phyloP scores from a whole-genome alignment of 2,329 filamentous ascomycete species.

The Neopestalotiopsis rosae region DNA sequence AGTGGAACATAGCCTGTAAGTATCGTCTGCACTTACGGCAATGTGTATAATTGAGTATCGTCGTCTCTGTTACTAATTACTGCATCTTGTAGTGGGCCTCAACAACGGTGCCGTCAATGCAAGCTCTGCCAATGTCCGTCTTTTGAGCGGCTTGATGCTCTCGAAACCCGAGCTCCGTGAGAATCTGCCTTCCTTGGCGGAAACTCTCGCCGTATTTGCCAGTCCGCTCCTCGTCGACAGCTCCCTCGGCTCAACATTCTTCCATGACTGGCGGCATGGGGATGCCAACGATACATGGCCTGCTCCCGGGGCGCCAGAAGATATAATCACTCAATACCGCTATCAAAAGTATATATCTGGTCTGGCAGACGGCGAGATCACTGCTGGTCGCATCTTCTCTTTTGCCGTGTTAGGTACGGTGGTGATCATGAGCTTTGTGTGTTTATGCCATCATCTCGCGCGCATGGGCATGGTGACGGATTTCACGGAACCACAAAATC shows the following conservation, averaged over 20 bases:
- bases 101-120: conserved; percentile 46
- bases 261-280: not conserved
- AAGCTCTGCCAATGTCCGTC: conserved; percentile 48
- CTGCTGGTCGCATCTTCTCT: not conserved
- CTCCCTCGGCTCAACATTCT: conserved; percentile 54
- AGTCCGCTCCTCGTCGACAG: conserved; percentile 62
- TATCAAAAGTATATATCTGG: not conserved
- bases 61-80: not conserved
- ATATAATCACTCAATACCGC: not conserved
- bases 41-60: not conserved
- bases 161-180: conserved; percentile 31
- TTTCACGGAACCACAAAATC: conserved; percentile 12
- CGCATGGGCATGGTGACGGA: conserved; percentile 6
- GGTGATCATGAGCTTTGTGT: not conserved
- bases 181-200: conserved; percentile 59
- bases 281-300: not conserved
- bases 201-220: conserved; percentile 64
- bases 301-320: not conserved
- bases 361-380: not conserved
- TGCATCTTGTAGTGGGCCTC: conserved; percentile 40
- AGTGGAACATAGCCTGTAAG: conserved; percentile 2
- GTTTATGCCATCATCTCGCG: not conserved
- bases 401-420: not conserved
- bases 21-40: not conserved
- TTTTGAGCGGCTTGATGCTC: conserved; percentile 50